Conservation (phyloP, 2,329 filamentous ascomycete species). For the Alternaria triticimaculans region DNA sequence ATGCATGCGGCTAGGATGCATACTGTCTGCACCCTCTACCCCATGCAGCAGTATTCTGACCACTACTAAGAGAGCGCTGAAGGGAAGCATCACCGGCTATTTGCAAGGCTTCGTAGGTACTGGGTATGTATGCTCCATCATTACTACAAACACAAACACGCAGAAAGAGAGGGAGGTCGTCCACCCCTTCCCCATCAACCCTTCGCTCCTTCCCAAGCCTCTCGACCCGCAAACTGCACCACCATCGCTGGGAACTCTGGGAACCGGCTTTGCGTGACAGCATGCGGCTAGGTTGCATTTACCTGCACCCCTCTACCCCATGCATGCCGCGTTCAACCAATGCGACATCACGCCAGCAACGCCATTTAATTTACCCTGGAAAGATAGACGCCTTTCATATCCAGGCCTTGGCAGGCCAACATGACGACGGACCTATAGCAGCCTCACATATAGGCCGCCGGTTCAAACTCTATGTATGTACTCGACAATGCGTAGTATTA, state of each 20-base stretch:
- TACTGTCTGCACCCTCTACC: constrained; percentile 10
- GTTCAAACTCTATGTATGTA: constrained; percentile 6
- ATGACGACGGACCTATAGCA: constrained; percentile 25
- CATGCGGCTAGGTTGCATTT: constrained; percentile 17
- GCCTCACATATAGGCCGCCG: constrained; percentile 38
- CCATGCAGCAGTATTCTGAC: constrained; percentile 5
- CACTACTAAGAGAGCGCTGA: constrained; percentile 4
- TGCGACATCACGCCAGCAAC: not conserved
- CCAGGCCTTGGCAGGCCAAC: constrained; percentile 17
- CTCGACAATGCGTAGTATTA: constrained; percentile 24
- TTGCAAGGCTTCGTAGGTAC: not conserved
- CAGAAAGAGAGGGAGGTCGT: not conserved
- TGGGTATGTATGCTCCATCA: not conserved
- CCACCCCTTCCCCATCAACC: not conserved
- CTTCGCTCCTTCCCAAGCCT: not conserved
- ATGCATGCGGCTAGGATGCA: constrained; percentile 15
- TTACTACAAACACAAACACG: not conserved
- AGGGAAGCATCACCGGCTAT: not conserved
- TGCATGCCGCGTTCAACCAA: constrained; percentile 10
- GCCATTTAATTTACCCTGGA: constrained; percentile 23
- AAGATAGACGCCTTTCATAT: constrained; percentile 24
- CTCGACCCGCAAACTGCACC: constrained; percentile 1
- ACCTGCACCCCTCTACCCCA: constrained; percentile 10
- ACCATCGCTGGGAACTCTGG: constrained; percentile 10
- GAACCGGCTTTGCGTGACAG: constrained; percentile 5